phyloP scores from a whole-genome alignment of 352 stramenopile genomes.

The Globisporangium cylindrosporum region DNA sequence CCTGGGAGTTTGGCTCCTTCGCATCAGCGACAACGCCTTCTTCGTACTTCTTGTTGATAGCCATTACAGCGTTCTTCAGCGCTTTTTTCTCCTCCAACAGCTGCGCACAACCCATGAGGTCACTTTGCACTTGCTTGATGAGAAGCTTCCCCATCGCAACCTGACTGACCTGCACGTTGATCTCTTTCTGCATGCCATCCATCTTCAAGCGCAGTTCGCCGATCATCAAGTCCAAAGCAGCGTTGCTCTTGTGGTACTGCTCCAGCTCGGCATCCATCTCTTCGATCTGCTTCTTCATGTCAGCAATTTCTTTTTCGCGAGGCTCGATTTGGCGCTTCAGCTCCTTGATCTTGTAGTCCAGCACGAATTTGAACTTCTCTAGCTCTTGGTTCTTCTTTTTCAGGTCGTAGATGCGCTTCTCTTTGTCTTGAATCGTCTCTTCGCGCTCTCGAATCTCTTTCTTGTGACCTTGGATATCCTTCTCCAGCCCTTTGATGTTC shows the following conservation, averaged over 20 bases:
- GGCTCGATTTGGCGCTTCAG: slow-evolving; percentile 96
- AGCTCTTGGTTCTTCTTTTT: slow-evolving; percentile 98
- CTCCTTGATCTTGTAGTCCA: slow-evolving; percentile 98
- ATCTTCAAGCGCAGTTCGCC: slow-evolving; percentile 93
- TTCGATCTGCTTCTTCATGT: slow-evolving; percentile 95
- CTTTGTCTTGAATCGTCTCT: slow-evolving; percentile 94
- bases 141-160: slow-evolving; percentile 63
- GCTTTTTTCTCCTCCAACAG: slow-evolving; percentile 77
- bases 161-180: slow-evolving; percentile 64
- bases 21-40: slow-evolving; percentile 62
- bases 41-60: slow-evolving; percentile 85
- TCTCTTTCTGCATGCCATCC: slow-evolving; percentile 88
- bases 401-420: slow-evolving; percentile 96
- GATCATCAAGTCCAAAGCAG: slow-evolving; percentile 93
- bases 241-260: slow-evolving; percentile 95
- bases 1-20: slow-evolving; percentile 89
- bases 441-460: slow-evolving; percentile 92
- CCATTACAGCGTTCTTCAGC: slow-evolving; percentile 76
- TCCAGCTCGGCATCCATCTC: slow-evolving; percentile 94
- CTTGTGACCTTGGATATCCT: slow-evolving; percentile 92
- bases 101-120: slow-evolving; percentile 70
- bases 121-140: slow-evolving; percentile 75
- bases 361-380: slow-evolving; percentile 97
- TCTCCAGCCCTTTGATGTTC: slow-evolving; percentile 90
- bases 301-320: slow-evolving; percentile 91